These are phyloP conservation scores for Lasiodiplodia sp. DNA, from an alignment of 2,329 filamentous ascomycete species.

Conservation along the genomic window DNA sequence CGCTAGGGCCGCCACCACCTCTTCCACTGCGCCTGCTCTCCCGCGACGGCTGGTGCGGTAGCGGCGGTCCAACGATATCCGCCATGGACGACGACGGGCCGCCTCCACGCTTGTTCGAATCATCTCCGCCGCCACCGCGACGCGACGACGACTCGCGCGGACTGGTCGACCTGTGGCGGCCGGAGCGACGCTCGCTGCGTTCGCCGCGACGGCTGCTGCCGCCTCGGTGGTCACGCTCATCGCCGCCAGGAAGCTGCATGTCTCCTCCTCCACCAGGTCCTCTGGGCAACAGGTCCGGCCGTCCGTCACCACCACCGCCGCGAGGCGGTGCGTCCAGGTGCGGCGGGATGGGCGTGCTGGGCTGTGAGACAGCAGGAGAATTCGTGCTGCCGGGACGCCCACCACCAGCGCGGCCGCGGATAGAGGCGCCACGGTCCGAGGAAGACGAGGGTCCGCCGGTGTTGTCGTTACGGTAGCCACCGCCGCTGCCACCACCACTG, in stretches of 20 bases:
- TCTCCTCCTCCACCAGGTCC: neutral
- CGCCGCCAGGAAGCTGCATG: neutral
- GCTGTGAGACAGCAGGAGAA: slow-evolving; percentile 35
- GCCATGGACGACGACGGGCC: neutral
- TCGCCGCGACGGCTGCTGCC: slow-evolving; percentile 21
- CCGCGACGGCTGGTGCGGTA: neutral
- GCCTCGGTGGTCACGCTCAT: slow-evolving; percentile 16
- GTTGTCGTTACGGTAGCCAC: slow-evolving; percentile 24
- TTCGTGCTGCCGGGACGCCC: slow-evolving; percentile 32
- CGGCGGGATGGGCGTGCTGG: slow-evolving; percentile 35
- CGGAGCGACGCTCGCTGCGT: slow-evolving; percentile 14
- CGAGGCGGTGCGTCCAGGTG: slow-evolving; percentile 37
- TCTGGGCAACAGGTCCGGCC: slow-evolving; percentile 22
- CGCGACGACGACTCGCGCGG: slow-evolving; percentile 8
- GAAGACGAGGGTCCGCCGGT: slow-evolving; percentile 25
- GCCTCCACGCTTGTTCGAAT: slow-evolving; percentile 8
- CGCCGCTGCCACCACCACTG: neutral
- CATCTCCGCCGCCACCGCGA: neutral
- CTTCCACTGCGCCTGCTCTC: slow-evolving; percentile 2
- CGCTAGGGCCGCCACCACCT: neutral
- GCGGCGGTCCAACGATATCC: neutral
- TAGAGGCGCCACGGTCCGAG: slow-evolving; percentile 36
- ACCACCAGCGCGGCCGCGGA: slow-evolving; percentile 37
- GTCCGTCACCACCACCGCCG: slow-evolving; percentile 2
- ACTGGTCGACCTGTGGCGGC: slow-evolving; percentile 21